Evolutionary conservation across 352 stramenopile genomes (phyloP).

Genomic region (Phytopythium sindhum): DNA sequence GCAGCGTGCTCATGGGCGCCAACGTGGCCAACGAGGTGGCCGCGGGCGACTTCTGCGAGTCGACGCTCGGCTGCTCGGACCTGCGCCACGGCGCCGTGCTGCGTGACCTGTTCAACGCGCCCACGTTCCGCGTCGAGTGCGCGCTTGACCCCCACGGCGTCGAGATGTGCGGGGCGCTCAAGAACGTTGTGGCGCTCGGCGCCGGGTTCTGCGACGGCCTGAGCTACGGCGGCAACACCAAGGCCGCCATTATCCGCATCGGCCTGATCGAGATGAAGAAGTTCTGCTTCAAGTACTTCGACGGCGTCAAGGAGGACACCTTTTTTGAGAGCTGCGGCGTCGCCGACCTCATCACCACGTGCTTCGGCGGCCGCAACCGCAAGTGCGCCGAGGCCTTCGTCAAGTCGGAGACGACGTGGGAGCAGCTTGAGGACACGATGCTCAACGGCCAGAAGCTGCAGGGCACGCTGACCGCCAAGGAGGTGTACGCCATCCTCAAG

Average conservation of each 20-base stretch:
- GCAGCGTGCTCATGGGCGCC: slow-evolving; percentile 95
- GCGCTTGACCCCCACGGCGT: slow-evolving; percentile 92
- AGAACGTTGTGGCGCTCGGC: slow-evolving; percentile 97
- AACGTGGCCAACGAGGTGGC: slow-evolving; percentile 98
- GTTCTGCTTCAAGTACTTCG: slow-evolving; percentile 93
- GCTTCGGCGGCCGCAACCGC: slow-evolving; percentile 96
- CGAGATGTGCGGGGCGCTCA: slow-evolving; percentile 95
- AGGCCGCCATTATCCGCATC: slow-evolving; percentile 95
- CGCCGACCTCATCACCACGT: slow-evolving; percentile 98
- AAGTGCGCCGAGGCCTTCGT: slow-evolving; percentile 96
- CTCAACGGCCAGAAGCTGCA: slow-evolving; percentile 98
- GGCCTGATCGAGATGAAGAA: slow-evolving; percentile 95
- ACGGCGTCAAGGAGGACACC: slow-evolving; percentile 90
- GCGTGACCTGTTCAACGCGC: slow-evolving; percentile 73
- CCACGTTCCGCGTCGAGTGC: slow-evolving; percentile 93
- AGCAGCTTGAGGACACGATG: slow-evolving; percentile 92
- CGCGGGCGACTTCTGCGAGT: slow-evolving; percentile 94
- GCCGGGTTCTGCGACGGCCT: slow-evolving; percentile 97
- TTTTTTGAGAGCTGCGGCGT: slow-evolving; percentile 97
- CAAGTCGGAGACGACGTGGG: slow-evolving; percentile 71
- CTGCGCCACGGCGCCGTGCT: slow-evolving; percentile 67
- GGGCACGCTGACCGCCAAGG: slow-evolving; percentile 92
- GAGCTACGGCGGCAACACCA: slow-evolving; percentile 95
- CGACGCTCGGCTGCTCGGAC: slow-evolving; percentile 90
- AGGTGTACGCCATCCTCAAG: slow-evolving; percentile 92